Base-by-base conservation (phyloP, 2,329 filamentous ascomycete genomes). In the Alternaria tenuissima region DNA sequence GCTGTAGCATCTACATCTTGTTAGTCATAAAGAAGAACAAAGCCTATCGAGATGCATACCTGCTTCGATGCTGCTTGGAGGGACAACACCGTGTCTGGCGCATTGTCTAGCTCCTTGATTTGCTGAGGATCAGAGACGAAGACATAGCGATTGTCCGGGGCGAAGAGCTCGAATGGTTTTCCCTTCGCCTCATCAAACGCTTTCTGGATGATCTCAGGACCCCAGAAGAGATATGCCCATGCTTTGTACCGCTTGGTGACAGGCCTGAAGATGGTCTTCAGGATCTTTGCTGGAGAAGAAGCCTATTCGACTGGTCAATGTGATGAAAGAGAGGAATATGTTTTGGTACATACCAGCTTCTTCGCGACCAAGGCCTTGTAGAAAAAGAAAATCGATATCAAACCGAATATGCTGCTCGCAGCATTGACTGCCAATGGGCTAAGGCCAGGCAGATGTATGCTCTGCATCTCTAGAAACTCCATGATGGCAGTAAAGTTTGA, bases 41-140 rank as follows among this genome's bases (percentile, higher is more conserved):
- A 47, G 18, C 11, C 14, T n/a, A 5, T n/a, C 3, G 7, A 34
- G 3, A 32, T n/a, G 3, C 61, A 7, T 53, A 63, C 64, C 48
- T 63, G 59, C 44, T 69, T 69, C 1, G 66, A 63, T 3, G 65
- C 63, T 4, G 64, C 66, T 22, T 66, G 63, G 5, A 69, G 48
- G 4, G 65, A 67, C 28, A 67, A 43, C 11, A 64, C 61, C 4
- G 52, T 59, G 36, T 65, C 61, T 16, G 63, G 65, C 11, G 65
- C 65, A 52, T 51, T 61, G 20, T 66, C 64, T 18, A 66, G 39
- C 46, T 67, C 63, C 39, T 60, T 67, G 56, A 67, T 67, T 20
- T 66, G 63, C 52, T 57, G 51, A 34, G 60, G 63, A 16, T 60
- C 53, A 39, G 63, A 65, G 3, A 65, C 61, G 52, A 52, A 65